Base-by-base conservation (phyloP, 805 yeast genomes). In the Kregervanrija pseudodelftensis region DNA sequence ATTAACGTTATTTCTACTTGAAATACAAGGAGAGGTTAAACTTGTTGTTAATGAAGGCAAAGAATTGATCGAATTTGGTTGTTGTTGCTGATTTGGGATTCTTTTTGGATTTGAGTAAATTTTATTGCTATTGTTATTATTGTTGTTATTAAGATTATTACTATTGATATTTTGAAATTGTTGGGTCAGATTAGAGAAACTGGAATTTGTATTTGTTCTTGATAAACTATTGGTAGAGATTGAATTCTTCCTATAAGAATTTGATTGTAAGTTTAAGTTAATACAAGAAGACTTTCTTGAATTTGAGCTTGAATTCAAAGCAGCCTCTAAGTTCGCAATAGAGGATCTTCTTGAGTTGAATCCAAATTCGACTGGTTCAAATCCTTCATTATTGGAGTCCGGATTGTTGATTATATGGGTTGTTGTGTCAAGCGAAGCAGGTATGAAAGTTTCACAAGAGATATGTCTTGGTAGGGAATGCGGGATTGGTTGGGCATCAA, bases 401-500 rank as follows among this genome's bases (percentile, higher is more conserved):
- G 30, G 30, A 36, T 51, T 64, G 49, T 67, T 67, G 43, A 65
- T 63, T 43, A 73, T 58, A 36, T 73, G 62, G 9, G 68, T 57
- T 3, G 79, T 67, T 15, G 78, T 66, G 51, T 77, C 82, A 53
- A 77, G 64, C 3, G 79, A 76, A 11, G 81, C 75, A 5, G 82
- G 80, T 38, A 77, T 73, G 49, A 60, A 74, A 55, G 74, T 78
- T 51, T 77, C 82, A 8, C 68, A 63, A 33, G 73, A 67, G 43
- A 66, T 58, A 48, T 64, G 68, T 41, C 66, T 51, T 30, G 68
- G 68, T n/a, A 63, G 45, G 5, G 61, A 55, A 40, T 50, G 42
- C 2, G 59, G 58, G n/a, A 56, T 46, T 2, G 62, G 57, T 49
- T 57, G 60, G 37, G 59, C 46, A 44, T 60, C 60, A 41, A 63